Evolutionary conservation across 345 rosid genomes (phyloP).

Genomic region (Diplotaxis tenuifolia): DNA sequence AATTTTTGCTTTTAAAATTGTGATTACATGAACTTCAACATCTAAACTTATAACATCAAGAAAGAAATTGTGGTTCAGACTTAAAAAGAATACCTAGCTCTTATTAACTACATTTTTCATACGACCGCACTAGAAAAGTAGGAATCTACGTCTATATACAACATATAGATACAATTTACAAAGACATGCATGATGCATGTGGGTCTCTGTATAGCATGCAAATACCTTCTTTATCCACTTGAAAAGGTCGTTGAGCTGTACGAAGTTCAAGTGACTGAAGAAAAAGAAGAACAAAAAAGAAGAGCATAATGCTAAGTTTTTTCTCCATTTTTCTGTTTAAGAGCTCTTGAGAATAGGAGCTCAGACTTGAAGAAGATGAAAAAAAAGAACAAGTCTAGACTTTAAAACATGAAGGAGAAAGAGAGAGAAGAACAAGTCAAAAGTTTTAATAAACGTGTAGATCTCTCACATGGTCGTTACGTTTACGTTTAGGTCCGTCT

Average conservation of each 20-base stretch:
- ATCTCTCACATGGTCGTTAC: constrained; percentile 24
- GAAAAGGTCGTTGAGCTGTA: constrained; percentile 17
- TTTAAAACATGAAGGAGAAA: constrained; percentile 12
- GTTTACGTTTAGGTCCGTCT: constrained; percentile 22
- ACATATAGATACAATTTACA: background rate
- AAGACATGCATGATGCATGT: constrained; percentile 20
- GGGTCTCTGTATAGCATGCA: background rate
- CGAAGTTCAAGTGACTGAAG: constrained; percentile 20
- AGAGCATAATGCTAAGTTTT: constrained; percentile 9
- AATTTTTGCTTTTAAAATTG: background rate
- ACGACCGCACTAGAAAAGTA: no score
- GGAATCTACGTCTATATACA: no score
- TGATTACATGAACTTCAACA: background rate
- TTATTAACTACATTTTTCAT: no score
- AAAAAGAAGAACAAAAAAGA: constrained; percentile 15
- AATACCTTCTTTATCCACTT: constrained; percentile 29
- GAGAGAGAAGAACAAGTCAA: constrained; percentile 15
- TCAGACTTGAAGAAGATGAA: background rate
- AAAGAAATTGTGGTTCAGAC: background rate
- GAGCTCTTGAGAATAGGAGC: constrained; percentile 7
- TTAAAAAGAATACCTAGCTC: background rate
- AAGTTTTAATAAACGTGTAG: constrained; percentile 23
- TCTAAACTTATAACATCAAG: background rate
- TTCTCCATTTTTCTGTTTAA: constrained; percentile 23
- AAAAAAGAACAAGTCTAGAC: constrained; percentile 13